Percentiles rank a stretch among this genome's conserved stretches.
phyloP scores from a whole-genome alignment of 73 alveolate species.

The Tetrahymena malaccensis region DNA sequence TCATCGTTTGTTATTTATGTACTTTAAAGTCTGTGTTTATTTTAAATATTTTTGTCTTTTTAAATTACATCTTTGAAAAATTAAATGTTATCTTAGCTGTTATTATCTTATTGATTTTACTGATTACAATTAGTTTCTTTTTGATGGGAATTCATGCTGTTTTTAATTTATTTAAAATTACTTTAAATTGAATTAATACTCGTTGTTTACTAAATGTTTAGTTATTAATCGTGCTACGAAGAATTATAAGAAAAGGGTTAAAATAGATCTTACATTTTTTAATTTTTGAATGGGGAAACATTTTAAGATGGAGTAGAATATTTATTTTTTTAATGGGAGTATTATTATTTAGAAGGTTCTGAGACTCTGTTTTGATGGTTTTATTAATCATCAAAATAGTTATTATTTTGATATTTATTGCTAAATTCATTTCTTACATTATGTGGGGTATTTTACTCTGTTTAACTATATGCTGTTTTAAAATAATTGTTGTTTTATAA shows the following conservation, averaged over 20 bases:
- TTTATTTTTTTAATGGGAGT: neutral
- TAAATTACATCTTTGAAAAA: neutral
- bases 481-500: no score
- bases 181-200: neutral
- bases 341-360: neutral
- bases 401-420: no score
- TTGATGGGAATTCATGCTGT: neutral
- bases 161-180: no score
- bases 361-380: neutral
- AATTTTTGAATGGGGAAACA: neutral
- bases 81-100: neutral
- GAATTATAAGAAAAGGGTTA: neutral
- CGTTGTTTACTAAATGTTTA: neutral
- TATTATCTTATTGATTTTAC: neutral
- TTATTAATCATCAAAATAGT: neutral
- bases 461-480: neutral
- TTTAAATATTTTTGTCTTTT: no score
- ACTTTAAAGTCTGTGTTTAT: no score
- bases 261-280: neutral
- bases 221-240: neutral
- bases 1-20: neutral
- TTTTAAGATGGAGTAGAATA: neutral
- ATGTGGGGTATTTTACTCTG: neutral
- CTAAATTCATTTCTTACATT: neutral
- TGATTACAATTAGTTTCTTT: neutral